phyloP scores from a whole-genome alignment of 106 monocot genomes.

The Iris macrosiphon region DNA sequence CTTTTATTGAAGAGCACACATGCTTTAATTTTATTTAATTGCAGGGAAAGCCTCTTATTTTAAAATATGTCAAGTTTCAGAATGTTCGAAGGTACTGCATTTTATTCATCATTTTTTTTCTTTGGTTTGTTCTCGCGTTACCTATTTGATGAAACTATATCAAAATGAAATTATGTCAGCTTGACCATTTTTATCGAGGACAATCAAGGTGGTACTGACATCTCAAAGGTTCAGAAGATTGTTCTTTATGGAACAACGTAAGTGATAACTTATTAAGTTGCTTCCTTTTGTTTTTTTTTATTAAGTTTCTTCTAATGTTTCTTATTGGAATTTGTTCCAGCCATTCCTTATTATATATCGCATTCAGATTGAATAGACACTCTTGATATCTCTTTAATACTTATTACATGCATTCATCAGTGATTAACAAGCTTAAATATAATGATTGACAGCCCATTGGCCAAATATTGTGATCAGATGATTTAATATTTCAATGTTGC shows the following conservation, averaged over 20 bases:
- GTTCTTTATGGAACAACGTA: conserved; percentile 80
- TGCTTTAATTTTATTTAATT: conserved; percentile 7
- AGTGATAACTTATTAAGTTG: conserved; percentile 12
- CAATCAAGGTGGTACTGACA: conserved; percentile 74
- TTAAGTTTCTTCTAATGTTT: background rate
- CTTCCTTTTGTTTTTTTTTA: background rate
- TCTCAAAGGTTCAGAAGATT: conserved; percentile 72
- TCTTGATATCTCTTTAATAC: too few relatives aligned
- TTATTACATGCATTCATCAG: too few relatives aligned
- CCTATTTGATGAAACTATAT: conserved; percentile 1
- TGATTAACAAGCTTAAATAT: too few relatives aligned
- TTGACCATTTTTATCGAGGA: conserved; percentile 97
- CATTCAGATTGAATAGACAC: too few relatives aligned
- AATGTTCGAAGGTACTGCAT: conserved; percentile 80
- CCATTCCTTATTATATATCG: background rate
- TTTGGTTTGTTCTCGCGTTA: background rate
- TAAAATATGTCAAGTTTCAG: conserved; percentile 99
- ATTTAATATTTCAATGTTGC: too few relatives aligned
- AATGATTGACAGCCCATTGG: too few relatives aligned
- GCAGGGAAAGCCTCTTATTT: conserved; percentile 58
- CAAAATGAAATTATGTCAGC: conserved; percentile 31
- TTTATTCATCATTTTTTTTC: background rate
- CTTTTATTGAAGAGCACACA: background rate
- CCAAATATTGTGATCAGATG: too few relatives aligned
- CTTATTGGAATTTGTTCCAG: background rate